phyloP scores from a whole-genome alignment of 2,329 filamentous ascomycete species.

The Proliferodiscus dingleyae region DNA sequence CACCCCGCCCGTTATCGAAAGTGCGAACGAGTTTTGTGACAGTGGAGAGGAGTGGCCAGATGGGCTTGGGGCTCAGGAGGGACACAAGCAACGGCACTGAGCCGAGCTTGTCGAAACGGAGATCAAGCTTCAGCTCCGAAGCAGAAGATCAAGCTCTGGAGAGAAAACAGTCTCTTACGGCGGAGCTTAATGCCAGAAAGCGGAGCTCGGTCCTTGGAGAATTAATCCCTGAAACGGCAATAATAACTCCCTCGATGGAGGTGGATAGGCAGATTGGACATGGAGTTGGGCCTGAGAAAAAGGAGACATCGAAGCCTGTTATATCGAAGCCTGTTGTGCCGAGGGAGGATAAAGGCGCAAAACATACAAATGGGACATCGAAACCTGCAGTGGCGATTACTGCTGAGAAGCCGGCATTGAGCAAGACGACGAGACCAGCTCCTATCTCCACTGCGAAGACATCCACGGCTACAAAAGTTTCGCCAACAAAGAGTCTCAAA shows the following conservation, averaged over 20 bases:
- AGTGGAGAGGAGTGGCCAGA: slow-evolving; percentile 50
- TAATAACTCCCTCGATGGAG: slow-evolving; percentile 22
- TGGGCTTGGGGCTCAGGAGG: slow-evolving; percentile 39
- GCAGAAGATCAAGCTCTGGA: slow-evolving; percentile 23
- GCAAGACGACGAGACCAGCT: slow-evolving; percentile 18
- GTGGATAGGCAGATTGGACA: slow-evolving; percentile 17
- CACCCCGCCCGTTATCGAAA: slow-evolving; percentile 65
- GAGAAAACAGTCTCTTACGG: slow-evolving; percentile 22
- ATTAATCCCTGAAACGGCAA: slow-evolving; percentile 26
- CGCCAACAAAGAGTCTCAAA: slow-evolving; percentile 26
- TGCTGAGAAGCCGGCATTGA: slow-evolving; percentile 13
- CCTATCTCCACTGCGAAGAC: slow-evolving; percentile 24
- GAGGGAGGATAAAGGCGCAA: slow-evolving; percentile 7
- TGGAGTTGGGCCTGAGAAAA: slow-evolving; percentile 10
- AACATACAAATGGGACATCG: slow-evolving; percentile 10
- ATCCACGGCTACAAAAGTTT: slow-evolving; percentile 22
- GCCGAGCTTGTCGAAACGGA: slow-evolving; percentile 24
- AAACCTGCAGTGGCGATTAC: slow-evolving; percentile 7
- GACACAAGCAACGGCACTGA: slow-evolving; percentile 27
- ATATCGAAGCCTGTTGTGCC: slow-evolving; percentile 9
- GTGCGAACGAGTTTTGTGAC: slow-evolving; percentile 72
- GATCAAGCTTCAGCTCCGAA: slow-evolving; percentile 28
- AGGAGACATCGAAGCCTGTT: no score
- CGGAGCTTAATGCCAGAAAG: slow-evolving; percentile 25
- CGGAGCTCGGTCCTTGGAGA: slow-evolving; percentile 23